phyloP scores from a whole-genome alignment of 257 asterid genomes.

The Capsicum pubescens region DNA sequence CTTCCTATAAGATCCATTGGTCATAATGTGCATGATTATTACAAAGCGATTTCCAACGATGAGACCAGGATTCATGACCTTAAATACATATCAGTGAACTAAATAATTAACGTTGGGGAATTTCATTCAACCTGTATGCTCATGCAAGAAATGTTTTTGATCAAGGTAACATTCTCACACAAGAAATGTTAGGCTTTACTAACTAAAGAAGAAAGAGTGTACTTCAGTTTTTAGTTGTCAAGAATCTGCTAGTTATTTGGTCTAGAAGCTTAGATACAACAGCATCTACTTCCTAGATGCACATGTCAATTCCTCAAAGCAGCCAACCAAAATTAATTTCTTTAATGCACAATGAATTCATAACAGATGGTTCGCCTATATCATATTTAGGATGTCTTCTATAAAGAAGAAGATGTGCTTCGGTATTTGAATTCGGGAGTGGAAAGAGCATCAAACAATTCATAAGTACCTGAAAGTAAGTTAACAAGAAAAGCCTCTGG shows the following conservation, averaged over 20 bases:
- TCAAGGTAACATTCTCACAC: not conserved
- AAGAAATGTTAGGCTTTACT: slow-evolving; percentile 20
- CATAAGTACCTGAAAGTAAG: slow-evolving; percentile 74
- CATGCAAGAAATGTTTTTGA: not conserved
- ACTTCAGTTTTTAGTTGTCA: slow-evolving; percentile 19
- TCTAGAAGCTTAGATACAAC: slow-evolving; percentile 10
- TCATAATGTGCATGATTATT: not conserved
- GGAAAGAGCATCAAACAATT: slow-evolving; percentile 17
- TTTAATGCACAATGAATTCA: not conserved
- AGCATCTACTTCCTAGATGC: slow-evolving; percentile 22
- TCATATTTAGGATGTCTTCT: not conserved
- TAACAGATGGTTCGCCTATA: not conserved
- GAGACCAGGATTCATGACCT: not conserved
- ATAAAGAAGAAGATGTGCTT: slow-evolving; percentile 8
- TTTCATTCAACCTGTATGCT: not conserved
- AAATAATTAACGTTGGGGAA: not conserved
- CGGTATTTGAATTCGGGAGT: not conserved
- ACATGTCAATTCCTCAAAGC: slow-evolving; percentile 16
- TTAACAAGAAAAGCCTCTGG: slow-evolving; percentile 78
- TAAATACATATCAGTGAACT: not conserved
- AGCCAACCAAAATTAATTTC: not conserved
- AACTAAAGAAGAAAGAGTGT: not conserved
- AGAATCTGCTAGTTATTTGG: slow-evolving; percentile 20
- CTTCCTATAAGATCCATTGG: slow-evolving; percentile 10
- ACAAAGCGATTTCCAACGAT: not conserved